Conservation (phyloP, 1,139 yeast species). For the Arxiozyma heterogenica region DNA sequence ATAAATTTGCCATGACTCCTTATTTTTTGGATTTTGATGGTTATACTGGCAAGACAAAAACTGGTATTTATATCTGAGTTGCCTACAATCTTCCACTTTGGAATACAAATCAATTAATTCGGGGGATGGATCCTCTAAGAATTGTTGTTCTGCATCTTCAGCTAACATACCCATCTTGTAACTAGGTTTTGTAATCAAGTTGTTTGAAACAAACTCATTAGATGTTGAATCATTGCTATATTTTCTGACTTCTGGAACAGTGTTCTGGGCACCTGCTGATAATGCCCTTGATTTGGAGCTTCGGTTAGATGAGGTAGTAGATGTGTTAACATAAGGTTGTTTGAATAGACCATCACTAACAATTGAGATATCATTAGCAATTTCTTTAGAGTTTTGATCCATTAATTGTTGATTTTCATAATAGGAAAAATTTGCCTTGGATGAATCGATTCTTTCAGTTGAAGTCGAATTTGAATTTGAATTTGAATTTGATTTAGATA, state of each 20-base stretch:
- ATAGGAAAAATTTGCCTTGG: slow-evolving; percentile 27
- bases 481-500: not conserved
- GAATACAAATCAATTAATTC: slow-evolving; percentile 63
- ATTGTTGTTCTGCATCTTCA: slow-evolving; percentile 60
- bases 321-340: slow-evolving; percentile 1
- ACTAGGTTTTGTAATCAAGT: slow-evolving; percentile 14
- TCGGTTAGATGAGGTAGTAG: not conserved
- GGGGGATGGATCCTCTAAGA: slow-evolving; percentile 50
- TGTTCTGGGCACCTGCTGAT: slow-evolving; percentile 22
- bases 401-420: slow-evolving; percentile 26
- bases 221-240: slow-evolving; percentile 4
- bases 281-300: slow-evolving; percentile 15
- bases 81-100: slow-evolving; percentile 64
- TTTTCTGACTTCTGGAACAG: slow-evolving; percentile 21
- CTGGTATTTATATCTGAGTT: slow-evolving; percentile 70
- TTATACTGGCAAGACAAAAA: slow-evolving; percentile 62
- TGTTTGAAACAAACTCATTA: slow-evolving; percentile 2
- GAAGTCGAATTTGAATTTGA: not conserved
- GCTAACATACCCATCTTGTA: slow-evolving; percentile 47
- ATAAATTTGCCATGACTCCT: slow-evolving; percentile 60
- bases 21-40: slow-evolving; percentile 73
- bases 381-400: slow-evolving; percentile 27
- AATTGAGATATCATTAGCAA: slow-evolving; percentile 19
- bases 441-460: slow-evolving; percentile 1
- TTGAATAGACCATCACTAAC: not conserved